Evolutionary conservation across 352 stramenopile species (phyloP).

Genomic region (Globisporangium mamillatum): DNA sequence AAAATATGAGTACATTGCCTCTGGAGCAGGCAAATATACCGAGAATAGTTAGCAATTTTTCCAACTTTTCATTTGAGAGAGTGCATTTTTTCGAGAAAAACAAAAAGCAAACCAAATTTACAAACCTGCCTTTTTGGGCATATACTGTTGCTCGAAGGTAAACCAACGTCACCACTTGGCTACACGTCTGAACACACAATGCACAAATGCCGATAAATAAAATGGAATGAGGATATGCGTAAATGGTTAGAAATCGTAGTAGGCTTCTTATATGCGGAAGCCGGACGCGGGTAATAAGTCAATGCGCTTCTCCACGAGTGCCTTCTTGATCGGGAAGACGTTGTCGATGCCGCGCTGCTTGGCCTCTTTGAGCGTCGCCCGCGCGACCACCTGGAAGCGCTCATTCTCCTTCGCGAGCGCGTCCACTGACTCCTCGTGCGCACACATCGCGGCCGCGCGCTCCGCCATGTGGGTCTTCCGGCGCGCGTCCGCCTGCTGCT

Average conservation of each 20-base stretch:
- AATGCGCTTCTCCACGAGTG: constrained; percentile 63
- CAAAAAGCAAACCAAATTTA: too few species aligned
- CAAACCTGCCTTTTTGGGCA: too few species aligned
- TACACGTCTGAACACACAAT: too few species aligned
- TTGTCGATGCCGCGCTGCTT: constrained; percentile 57
- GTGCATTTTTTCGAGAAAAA: too few species aligned
- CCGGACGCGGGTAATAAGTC: constrained; percentile 67
- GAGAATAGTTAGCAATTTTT: too few species aligned
- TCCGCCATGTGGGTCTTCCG: constrained; percentile 47
- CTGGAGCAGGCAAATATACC: too few species aligned
- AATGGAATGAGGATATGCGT: too few species aligned
- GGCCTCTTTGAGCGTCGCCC: constrained; percentile 53
- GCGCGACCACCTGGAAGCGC: constrained; percentile 55
- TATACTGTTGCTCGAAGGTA: too few species aligned
- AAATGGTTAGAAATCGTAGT: not conserved
- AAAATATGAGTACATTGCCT: too few species aligned
- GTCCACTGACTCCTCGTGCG: constrained; percentile 30
- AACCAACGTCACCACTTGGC: too few species aligned
- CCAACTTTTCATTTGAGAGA: too few species aligned
- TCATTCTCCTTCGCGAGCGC: constrained; percentile 48
- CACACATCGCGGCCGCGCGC: constrained; percentile 29
- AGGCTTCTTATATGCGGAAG: constrained; percentile 54
- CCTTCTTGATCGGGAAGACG: constrained; percentile 72
- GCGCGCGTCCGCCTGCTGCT: constrained; percentile 72
- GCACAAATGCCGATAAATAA: too few species aligned